Evolutionary conservation across 805 yeast species (phyloP).

Genomic region (Candida alai): DNA sequence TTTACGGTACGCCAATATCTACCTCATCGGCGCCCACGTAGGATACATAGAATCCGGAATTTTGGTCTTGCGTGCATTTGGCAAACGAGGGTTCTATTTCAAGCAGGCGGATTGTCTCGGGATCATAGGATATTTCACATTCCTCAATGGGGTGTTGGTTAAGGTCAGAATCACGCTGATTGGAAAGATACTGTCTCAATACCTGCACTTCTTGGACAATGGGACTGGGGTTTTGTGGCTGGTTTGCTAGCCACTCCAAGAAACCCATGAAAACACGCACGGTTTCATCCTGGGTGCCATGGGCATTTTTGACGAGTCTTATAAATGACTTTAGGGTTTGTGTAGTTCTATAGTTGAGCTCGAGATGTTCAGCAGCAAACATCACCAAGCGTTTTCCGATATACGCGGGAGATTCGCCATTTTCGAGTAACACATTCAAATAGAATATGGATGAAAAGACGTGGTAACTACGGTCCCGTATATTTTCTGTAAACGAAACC

Average conservation of each 20-base stretch:
- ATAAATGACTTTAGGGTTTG: slow-evolving; percentile 14
- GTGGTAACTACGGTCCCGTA: no score
- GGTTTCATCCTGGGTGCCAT: slow-evolving; percentile 9
- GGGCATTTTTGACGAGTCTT: slow-evolving; percentile 16
- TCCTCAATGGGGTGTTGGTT: neutral
- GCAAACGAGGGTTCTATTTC: slow-evolving; percentile 4
- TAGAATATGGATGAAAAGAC: slow-evolving; percentile 16
- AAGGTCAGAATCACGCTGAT: no score
- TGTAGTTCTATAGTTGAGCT: slow-evolving; percentile 11
- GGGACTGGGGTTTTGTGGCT: slow-evolving; percentile 1
- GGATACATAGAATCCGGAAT: slow-evolving; percentile 5
- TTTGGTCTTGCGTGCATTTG: slow-evolving; percentile 2
- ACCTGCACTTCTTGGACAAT: neutral
- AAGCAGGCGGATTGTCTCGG: neutral
- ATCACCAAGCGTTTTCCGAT: slow-evolving; percentile 23
- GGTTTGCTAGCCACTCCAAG: slow-evolving; percentile 19
- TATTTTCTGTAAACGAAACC: no score
- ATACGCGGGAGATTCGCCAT: slow-evolving; percentile 26
- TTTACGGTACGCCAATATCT: slow-evolving; percentile 6
- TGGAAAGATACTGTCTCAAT: neutral
- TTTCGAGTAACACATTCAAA: slow-evolving; percentile 16
- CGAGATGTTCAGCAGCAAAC: slow-evolving; percentile 17
- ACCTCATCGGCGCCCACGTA: slow-evolving; percentile 5
- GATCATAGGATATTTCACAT: neutral
- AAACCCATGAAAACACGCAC: slow-evolving; percentile 15